phyloP scores from a whole-genome alignment of 2,329 filamentous ascomycete genomes.

The Aureobasidium sp. region DNA sequence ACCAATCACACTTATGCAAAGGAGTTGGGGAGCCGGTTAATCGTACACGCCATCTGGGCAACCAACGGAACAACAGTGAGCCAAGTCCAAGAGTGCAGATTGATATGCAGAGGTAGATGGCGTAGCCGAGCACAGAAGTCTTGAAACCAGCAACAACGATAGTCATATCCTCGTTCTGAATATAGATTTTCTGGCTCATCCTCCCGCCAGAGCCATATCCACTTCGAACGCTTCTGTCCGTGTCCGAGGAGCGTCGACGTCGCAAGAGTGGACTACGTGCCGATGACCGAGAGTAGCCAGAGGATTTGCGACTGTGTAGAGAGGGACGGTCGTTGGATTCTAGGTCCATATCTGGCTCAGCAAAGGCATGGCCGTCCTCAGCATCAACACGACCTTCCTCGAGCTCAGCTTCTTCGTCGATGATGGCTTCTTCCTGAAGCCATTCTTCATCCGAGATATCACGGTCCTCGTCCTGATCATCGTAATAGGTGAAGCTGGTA shows the following conservation, averaged over 20 bases:
- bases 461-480: constrained; percentile 59
- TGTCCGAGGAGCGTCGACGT: constrained; percentile 61
- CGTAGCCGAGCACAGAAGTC: constrained; percentile 62
- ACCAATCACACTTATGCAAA: constrained; percentile 74
- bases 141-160: constrained; percentile 88
- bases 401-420: constrained; percentile 35
- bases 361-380: constrained; percentile 32
- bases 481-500: constrained; percentile 82
- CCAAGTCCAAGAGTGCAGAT: constrained; percentile 64
- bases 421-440: constrained; percentile 42
- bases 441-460: constrained; percentile 32
- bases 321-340: constrained; percentile 26
- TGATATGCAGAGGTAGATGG: constrained; percentile 63
- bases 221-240: constrained; percentile 58
- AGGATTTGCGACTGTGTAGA: constrained; percentile 52
- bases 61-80: constrained; percentile 81
- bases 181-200: constrained; percentile 82
- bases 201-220: constrained; percentile 52
- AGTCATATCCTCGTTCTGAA: constrained; percentile 86
- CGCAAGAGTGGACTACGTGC: constrained; percentile 56
- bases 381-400: constrained; percentile 28
- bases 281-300: constrained; percentile 37
- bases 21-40: constrained; percentile 62
- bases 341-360: constrained; percentile 36
- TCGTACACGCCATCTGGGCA: constrained; percentile 77